phyloP scores from a whole-genome alignment of 805 yeast genomes.

The Debaryomyces hansenii region DNA sequence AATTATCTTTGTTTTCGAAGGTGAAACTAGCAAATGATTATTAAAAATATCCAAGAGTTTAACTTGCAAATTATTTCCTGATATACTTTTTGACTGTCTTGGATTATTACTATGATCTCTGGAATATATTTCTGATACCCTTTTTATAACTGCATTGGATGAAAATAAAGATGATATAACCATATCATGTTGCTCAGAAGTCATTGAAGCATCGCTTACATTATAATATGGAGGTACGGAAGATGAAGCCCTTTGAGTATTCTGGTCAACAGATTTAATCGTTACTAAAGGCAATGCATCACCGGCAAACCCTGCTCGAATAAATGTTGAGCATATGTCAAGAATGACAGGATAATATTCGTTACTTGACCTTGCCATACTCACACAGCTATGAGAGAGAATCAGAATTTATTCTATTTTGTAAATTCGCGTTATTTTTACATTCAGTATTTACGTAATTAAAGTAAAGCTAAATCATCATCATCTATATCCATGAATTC shows the following conservation, averaged over 20 bases:
- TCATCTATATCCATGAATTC: conserved; percentile 49
- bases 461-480: conserved; percentile 40
- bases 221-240: conserved; percentile 19
- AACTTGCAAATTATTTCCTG: conserved; percentile 9
- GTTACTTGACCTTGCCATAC: neutral
- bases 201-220: conserved; percentile 20
- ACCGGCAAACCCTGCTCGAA: conserved; percentile 28
- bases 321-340: conserved; percentile 16
- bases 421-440: neutral
- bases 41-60: conserved; percentile 13
- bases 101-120: conserved; percentile 6
- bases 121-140: conserved; percentile 9
- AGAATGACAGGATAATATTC: conserved; percentile 17
- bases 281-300: conserved; percentile 15
- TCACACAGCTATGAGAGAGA: neutral
- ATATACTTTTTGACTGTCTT: neutral
- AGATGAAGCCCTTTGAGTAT: neutral
- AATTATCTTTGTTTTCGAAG: conserved; percentile 19
- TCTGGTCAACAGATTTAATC: neutral
- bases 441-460: conserved; percentile 2
- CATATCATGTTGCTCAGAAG: conserved; percentile 10
- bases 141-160: neutral
- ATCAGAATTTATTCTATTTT: too few species aligned
- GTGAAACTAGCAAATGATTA: conserved; percentile 14
- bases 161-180: conserved; percentile 1